A percentile compares a stretch with the other conserved stretches of the same genome.
Evolutionary conservation across 1,139 yeast genomes (phyloP).

Genomic region (Chernovozyma aurita): DNA sequence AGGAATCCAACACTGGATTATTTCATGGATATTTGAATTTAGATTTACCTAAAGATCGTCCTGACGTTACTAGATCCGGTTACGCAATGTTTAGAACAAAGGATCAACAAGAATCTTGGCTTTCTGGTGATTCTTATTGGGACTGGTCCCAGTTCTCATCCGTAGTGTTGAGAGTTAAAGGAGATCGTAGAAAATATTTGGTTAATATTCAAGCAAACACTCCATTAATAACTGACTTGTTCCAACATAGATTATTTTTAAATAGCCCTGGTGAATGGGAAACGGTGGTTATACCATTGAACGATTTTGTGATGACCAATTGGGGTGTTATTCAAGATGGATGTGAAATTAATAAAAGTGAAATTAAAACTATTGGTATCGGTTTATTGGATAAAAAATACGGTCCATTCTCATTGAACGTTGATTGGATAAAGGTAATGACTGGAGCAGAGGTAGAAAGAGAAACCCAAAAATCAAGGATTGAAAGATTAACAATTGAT

Average conservation of each 20-base stretch:
- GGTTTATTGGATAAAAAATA: conserved; percentile 77
- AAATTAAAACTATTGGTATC: conserved; percentile 70
- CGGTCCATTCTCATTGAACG: conserved; percentile 68
- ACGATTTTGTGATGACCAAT: conserved; percentile 78
- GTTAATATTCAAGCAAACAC: conserved; percentile 80
- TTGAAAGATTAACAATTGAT: conserved; percentile 20
- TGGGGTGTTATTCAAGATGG: conserved; percentile 79
- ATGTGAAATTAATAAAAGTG: conserved; percentile 53
- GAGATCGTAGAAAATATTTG: conserved; percentile 71
- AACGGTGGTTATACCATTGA: conserved; percentile 70
- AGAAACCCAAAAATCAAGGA: conserved; percentile 30
- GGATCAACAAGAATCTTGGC: conserved; percentile 53
- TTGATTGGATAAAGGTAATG: conserved; percentile 73
- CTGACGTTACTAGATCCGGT: conserved; percentile 68
- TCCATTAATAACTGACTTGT: conserved; percentile 72
- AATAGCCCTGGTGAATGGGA: conserved; percentile 81
- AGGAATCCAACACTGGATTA: conserved; percentile 41
- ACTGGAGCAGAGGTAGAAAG: conserved; percentile 50
- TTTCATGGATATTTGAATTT: conserved; percentile 72
- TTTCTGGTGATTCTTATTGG: conserved; percentile 46
- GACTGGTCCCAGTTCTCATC: conserved; percentile 60
- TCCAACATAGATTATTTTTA: conserved; percentile 75
- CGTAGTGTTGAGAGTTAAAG: conserved; percentile 66
- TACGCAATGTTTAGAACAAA: conserved; percentile 85
- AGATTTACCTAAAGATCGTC: conserved; percentile 68